These are phyloP conservation scores for Trichoderma simmonsii DNA, from an alignment of 2,329 filamentous ascomycete species.

Conservation along the genomic window DNA sequence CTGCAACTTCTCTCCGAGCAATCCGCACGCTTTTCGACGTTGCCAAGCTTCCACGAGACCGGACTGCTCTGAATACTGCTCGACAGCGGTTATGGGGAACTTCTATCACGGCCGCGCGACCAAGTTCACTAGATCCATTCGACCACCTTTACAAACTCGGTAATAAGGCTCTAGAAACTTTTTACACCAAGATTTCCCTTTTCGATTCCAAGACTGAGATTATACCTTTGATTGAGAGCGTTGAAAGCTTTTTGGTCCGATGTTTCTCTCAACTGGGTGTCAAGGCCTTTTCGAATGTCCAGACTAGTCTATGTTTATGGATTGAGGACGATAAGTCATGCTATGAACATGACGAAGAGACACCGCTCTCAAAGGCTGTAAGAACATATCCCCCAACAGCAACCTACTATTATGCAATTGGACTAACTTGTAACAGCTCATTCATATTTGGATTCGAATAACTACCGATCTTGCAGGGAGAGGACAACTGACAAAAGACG, in stretches of 20 bases:
- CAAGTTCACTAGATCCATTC: constrained; percentile 60
- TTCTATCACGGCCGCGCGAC: constrained; percentile 27
- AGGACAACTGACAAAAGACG: constrained; percentile 38
- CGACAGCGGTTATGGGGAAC: constrained; percentile 61
- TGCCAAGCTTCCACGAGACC: constrained; percentile 56
- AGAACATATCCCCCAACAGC: constrained; percentile 24
- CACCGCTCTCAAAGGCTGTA: constrained; percentile 44
- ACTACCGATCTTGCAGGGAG: constrained; percentile 38
- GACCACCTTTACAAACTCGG: constrained; percentile 63
- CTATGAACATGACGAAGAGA: constrained; percentile 41
- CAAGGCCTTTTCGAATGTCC: constrained; percentile 56
- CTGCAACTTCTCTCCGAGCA: constrained; percentile 33
- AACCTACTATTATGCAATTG: neutral
- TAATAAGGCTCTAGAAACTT: constrained; percentile 47
- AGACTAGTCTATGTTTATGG: constrained; percentile 62
- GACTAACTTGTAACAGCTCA: constrained; percentile 41
- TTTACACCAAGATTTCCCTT: constrained; percentile 49
- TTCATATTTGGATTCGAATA: constrained; percentile 49
- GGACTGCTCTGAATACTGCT: constrained; percentile 62
- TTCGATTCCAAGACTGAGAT: constrained; percentile 38
- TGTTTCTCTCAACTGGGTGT: constrained; percentile 50
- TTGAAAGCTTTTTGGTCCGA: constrained; percentile 51
- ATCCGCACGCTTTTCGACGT: constrained; percentile 43
- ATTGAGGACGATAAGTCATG: constrained; percentile 54
- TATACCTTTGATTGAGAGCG: constrained; percentile 49